Percentiles rank a stretch among this genome's conserved stretches.
These are phyloP conservation scores for Chloris gayana DNA, from an alignment of 176 grass and related monocot species.

Conservation along the genomic window DNA sequence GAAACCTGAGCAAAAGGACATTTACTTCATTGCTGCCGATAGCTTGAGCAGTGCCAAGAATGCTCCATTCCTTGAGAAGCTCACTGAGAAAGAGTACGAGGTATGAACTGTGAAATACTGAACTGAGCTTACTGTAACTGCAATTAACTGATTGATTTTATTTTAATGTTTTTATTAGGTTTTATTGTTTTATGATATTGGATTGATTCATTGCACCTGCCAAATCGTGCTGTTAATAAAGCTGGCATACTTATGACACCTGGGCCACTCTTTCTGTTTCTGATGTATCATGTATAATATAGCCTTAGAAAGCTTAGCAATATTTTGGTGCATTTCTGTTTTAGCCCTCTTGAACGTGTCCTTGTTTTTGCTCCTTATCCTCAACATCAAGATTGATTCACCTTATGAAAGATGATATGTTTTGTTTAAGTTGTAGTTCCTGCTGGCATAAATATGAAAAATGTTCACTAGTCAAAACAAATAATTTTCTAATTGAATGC, in stretches of 20 bases:
- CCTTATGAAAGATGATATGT: background rate
- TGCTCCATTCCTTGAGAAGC: constrained; percentile 88
- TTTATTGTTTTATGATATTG: background rate
- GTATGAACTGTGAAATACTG: constrained; percentile 45
- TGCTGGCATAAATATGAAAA: background rate
- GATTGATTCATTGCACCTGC: background rate
- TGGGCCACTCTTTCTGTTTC: background rate
- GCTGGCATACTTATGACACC: background rate
- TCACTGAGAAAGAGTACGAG: constrained; percentile 89
- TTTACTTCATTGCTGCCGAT: constrained; percentile 90
- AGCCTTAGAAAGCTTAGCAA: background rate
- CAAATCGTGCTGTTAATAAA: constrained; percentile 1
- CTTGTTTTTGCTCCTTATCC: background rate
- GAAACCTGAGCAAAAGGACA: constrained; percentile 94
- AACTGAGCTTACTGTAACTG: background rate
- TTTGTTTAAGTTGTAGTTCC: background rate
- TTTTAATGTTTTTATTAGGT: background rate
- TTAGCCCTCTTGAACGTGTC: background rate
- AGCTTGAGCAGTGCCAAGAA: constrained; percentile 87
- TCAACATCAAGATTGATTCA: background rate
- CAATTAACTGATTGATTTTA: background rate
- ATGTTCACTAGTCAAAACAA: background rate
- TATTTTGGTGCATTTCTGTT: background rate
- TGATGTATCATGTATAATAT: background rate
- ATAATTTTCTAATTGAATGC: background rate